Conservation (phyloP, 73 alveolate species). For the Symbiodinium natans region DNA sequence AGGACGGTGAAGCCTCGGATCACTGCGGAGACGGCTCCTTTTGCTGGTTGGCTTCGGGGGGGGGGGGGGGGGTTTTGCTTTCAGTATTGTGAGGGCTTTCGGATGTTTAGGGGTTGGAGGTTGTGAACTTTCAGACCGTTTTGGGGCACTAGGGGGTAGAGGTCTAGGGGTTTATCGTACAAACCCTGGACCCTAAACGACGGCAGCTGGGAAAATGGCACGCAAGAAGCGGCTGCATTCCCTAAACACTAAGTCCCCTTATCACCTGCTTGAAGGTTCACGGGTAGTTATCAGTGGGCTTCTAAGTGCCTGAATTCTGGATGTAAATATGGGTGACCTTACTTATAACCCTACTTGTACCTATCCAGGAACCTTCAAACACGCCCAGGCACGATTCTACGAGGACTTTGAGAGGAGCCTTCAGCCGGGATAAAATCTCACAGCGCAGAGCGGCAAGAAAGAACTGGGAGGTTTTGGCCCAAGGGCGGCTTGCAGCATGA, state of each 20-base stretch:
- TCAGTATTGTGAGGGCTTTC: too few species aligned
- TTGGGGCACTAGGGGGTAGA: neutral
- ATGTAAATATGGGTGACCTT: too few species aligned
- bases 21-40: slow-evolving; percentile 10
- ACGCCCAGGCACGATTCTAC: slow-evolving; percentile 25
- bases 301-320: too few species aligned
- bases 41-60: neutral
- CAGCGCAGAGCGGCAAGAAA: neutral
- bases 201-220: neutral
- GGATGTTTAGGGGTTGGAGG: neutral
- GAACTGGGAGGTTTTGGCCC: neutral
- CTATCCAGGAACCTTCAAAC: neutral
- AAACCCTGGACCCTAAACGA: neutral
- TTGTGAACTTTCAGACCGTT: neutral
- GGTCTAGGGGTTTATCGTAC: neutral
- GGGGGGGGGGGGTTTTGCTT: neutral
- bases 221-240: too few species aligned
- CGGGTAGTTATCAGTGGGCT: neutral
- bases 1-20: slow-evolving; percentile 53
- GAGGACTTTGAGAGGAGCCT: slow-evolving; percentile 77
- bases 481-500: neutral
- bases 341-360: too few species aligned
- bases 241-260: too few species aligned
- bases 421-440: slow-evolving; percentile 24
- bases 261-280: neutral